phyloP scores from a whole-genome alignment of 495 filamentous ascomycete species.

The Acidiella bohemica region DNA sequence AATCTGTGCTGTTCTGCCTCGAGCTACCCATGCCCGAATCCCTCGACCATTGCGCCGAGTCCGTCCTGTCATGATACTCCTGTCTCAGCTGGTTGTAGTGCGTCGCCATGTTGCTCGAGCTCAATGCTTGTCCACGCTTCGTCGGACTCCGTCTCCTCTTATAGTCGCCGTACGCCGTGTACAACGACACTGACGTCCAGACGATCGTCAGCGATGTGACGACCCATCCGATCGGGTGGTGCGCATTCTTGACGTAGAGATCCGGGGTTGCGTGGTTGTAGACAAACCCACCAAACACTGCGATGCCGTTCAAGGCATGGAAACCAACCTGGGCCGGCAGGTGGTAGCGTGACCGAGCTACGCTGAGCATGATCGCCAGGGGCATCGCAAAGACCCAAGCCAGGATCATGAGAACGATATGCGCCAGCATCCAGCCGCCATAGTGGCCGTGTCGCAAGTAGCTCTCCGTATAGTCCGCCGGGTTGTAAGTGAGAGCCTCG shows the following conservation, averaged over 20 bases:
- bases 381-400: constrained; percentile 80
- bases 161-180: constrained; percentile 23
- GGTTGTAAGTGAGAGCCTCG: background rate
- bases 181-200: constrained; percentile 55
- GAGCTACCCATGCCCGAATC: constrained; percentile 62
- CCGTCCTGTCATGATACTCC: constrained; percentile 20
- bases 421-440: constrained; percentile 53
- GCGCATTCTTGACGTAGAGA: constrained; percentile 75
- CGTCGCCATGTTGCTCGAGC: constrained; percentile 41
- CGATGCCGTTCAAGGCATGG: constrained; percentile 54
- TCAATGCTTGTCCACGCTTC: constrained; percentile 10
- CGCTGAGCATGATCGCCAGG: constrained; percentile 69
- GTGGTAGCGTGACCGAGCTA: constrained; percentile 63
- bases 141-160: constrained; percentile 15
- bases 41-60: constrained; percentile 54
- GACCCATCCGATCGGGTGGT: constrained; percentile 83
- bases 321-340: constrained; percentile 66
- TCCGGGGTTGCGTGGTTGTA: constrained; percentile 79
- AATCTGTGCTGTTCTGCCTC: constrained; percentile 39
- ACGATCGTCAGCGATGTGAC: constrained; percentile 54
- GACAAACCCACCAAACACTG: constrained; percentile 55
- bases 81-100: constrained; percentile 51
- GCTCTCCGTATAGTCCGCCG: constrained; percentile 28
- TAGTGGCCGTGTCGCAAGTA: constrained; percentile 67
- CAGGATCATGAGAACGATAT: constrained; percentile 67